Percentiles rank a stretch among this genome's conserved stretches.
Evolutionary conservation across 139 green algal species (phyloP).

Genomic region (Deuterostichococcus epilithicus): DNA sequence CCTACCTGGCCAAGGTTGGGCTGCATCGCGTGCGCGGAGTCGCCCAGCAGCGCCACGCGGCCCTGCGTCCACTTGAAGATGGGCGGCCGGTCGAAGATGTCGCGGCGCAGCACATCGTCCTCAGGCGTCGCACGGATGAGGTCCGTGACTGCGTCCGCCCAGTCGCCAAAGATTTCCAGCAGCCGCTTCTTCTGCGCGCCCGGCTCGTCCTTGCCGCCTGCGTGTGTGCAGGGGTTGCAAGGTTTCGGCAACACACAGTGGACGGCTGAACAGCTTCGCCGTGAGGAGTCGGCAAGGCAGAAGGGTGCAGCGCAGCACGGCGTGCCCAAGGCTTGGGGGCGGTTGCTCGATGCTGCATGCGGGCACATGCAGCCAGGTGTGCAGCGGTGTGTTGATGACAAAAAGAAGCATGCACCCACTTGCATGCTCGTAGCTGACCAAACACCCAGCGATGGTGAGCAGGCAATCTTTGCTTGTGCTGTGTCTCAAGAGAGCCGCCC

Average conservation of each 20-base stretch:
- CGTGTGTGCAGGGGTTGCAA: too few relatives aligned
- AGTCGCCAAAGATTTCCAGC: conserved; percentile 87
- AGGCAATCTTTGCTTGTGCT: too few relatives aligned
- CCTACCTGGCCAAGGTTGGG: conserved; percentile 90
- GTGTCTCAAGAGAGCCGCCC: too few relatives aligned
- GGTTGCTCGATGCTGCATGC: too few relatives aligned
- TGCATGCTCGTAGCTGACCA: too few relatives aligned
- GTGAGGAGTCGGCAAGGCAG: background rate
- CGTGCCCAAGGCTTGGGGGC: too few relatives aligned
- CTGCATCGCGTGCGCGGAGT: conserved; percentile 97
- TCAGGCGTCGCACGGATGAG: conserved; percentile 88
- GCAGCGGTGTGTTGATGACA: background rate
- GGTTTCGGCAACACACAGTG: background rate
- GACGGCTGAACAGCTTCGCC: conserved; percentile 28
- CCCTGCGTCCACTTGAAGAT: conserved; percentile 74
- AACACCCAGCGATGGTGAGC: too few relatives aligned
- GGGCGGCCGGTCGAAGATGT: conserved; percentile 87
- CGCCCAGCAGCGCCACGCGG: conserved; percentile 86
- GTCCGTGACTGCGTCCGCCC: conserved; percentile 72
- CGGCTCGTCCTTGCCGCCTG: conserved; percentile 43
- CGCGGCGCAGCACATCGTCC: conserved; percentile 84
- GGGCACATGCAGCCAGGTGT: too few relatives aligned
- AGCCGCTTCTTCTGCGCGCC: conserved; percentile 72
- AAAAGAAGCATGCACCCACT: background rate
- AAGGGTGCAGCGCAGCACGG: too few relatives aligned